A percentile compares a stretch with the other conserved stretches of the same genome.
Evolutionary conservation across 257 asterid genomes (phyloP).

Genomic region (Solanum chaucha): DNA sequence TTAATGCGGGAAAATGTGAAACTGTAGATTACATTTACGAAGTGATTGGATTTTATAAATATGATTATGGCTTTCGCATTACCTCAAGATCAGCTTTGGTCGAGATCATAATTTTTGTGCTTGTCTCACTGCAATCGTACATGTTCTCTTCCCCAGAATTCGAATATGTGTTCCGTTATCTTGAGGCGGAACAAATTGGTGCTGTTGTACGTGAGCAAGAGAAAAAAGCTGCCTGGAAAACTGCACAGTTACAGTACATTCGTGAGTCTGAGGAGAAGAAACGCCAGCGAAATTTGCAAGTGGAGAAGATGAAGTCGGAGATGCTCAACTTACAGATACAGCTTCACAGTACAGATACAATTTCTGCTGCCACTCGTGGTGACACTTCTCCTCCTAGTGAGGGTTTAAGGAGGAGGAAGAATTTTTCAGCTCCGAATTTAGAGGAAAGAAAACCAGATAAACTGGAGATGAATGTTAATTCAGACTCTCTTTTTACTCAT

Average conservation of each 20-base stretch:
- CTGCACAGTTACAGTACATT: slow-evolving; percentile 80
- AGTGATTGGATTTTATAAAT: slow-evolving; percentile 91
- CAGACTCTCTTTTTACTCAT: slow-evolving; percentile 32
- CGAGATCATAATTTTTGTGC: slow-evolving; percentile 80
- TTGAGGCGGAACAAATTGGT: slow-evolving; percentile 98
- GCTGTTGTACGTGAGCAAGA: slow-evolving; percentile 97
- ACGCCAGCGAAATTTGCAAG: slow-evolving; percentile 83
- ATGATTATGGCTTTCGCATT: slow-evolving; percentile 93
- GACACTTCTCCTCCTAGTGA: slow-evolving; percentile 52
- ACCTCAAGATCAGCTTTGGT: slow-evolving; percentile 98
- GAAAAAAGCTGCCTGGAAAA: slow-evolving; percentile 94
- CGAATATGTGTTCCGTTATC: slow-evolving; percentile 97
- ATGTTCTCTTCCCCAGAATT: slow-evolving; percentile 96
- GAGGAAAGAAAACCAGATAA: slow-evolving; percentile 43
- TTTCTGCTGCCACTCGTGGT: slow-evolving; percentile 34
- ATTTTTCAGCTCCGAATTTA: slow-evolving; percentile 23
- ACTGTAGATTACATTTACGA: slow-evolving; percentile 83
- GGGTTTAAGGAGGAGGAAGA: slow-evolving; percentile 57
- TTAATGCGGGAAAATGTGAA: slow-evolving; percentile 67
- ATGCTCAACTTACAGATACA: slow-evolving; percentile 93
- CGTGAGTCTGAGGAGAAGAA: slow-evolving; percentile 90
- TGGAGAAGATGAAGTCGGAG: slow-evolving; percentile 99
- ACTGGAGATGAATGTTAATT: slow-evolving; percentile 30
- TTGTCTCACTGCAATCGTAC: slow-evolving; percentile 89
- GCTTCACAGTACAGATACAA: slow-evolving; percentile 72